Percentiles rank a stretch among this genome's conserved stretches.
These are phyloP conservation scores for Hypseocharis bilobata DNA, from an alignment of 441 rosid species.

Conservation along the genomic window DNA sequence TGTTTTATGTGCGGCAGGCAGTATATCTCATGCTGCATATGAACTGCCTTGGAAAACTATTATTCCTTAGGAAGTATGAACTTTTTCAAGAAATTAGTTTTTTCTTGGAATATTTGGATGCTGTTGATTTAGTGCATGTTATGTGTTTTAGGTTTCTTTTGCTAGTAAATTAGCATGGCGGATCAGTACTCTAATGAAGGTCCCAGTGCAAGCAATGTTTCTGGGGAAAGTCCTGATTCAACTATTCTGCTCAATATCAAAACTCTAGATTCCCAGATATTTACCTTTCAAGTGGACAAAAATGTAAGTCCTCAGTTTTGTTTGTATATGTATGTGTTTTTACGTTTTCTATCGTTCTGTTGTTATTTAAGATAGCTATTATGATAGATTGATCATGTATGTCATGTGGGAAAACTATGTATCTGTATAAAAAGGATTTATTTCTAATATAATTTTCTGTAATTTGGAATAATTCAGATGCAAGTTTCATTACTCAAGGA, in stretches of 20 bases:
- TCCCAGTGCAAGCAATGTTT: conserved; percentile 38
- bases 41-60: neutral
- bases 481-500: conserved; percentile 69
- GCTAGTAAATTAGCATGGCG: conserved; percentile 46
- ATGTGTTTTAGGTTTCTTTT: conserved; percentile 4
- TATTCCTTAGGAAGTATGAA: neutral
- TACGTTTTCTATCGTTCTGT: neutral
- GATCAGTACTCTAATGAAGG: conserved; percentile 42
- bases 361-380: too few species aligned
- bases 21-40: neutral
- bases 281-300: conserved; percentile 54
- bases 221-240: conserved; percentile 47
- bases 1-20: neutral
- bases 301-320: conserved; percentile 44
- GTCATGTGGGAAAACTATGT: too few species aligned
- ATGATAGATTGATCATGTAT: too few species aligned
- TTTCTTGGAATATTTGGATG: neutral
- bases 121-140: neutral
- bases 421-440: neutral
- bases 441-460: neutral
- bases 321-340: neutral
- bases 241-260: conserved; percentile 63
- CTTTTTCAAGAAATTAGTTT: neutral
- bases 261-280: conserved; percentile 72
- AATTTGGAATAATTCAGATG: conserved; percentile 42